Evolutionary conservation across 2,329 filamentous ascomycete genomes (phyloP).

Genomic region (Cercospora beticola): DNA sequence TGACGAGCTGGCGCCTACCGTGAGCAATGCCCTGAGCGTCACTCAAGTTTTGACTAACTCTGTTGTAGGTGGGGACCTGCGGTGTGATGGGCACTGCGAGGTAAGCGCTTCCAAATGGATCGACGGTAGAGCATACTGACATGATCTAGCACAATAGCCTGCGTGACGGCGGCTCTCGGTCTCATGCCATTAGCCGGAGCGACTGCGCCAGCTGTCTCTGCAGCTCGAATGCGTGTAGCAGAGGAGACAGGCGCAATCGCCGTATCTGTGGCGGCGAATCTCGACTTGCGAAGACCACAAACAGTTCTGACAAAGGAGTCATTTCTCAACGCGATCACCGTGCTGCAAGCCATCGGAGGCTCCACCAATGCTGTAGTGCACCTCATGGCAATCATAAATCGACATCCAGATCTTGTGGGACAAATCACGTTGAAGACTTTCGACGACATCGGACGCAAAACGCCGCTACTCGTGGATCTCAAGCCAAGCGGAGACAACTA

Average conservation of each 20-base stretch:
- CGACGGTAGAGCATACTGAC: neutral
- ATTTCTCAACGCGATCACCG: conserved; percentile 49
- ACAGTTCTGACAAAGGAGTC: conserved; percentile 49
- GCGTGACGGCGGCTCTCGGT: conserved; percentile 53
- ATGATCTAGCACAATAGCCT: conserved; percentile 54
- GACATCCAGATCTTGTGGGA: conserved; percentile 50
- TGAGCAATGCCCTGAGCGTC: conserved; percentile 37
- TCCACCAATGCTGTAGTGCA: conserved; percentile 48
- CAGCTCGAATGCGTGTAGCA: conserved; percentile 53
- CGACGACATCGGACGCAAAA: conserved; percentile 50
- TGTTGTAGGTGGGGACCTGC: conserved; percentile 47
- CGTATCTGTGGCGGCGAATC: conserved; percentile 43
- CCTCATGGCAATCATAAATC: conserved; percentile 49
- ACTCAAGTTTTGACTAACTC: neutral
- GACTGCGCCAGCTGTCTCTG: conserved; percentile 55
- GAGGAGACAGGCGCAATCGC: conserved; percentile 55
- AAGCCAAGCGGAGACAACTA: conserved; percentile 56
- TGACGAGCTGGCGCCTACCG: conserved; percentile 70
- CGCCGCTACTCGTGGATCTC: conserved; percentile 52
- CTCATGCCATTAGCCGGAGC: conserved; percentile 55
- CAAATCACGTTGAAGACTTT: conserved; percentile 49
- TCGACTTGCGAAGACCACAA: conserved; percentile 45
- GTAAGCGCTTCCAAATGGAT: neutral
- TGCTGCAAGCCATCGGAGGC: conserved; percentile 48
- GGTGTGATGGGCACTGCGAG: conserved; percentile 58